Base-by-base conservation (phyloP, 225 moss, liverwort and hornwort genomes). In the Bryum argenteum region DNA sequence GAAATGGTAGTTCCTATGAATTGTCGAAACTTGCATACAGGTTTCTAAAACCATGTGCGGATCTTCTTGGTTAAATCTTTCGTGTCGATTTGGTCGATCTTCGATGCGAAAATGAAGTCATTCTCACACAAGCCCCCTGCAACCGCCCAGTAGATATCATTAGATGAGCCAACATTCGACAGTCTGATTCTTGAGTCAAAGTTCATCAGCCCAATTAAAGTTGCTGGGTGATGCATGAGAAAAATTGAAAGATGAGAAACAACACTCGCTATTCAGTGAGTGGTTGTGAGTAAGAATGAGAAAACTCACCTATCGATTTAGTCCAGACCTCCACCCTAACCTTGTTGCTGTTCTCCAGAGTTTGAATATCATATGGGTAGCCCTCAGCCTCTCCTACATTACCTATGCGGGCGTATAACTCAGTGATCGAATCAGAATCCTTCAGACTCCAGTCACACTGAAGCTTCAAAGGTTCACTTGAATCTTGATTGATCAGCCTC, bases 21-120 rank as follows among this genome's bases (percentile, higher is more conserved):
- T 51, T 40, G 23, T 59, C 22, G n/a, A 54, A 51, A 64, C 43
- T 51, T 51, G 42, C 23, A 12, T 24, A 14, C 16, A 7, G 13
- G 39, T 13, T 59, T 68, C 41, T 77, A 73, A 58, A 77, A 77
- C 82, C 93, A 93, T 63, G 84, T 84, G 55, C 74, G 84, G 21
- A 80, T 82, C 66, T 58, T 93, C 68, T 78, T 83, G 11, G 86
- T 82, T 53, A 91, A 50, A 44, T 93, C 89, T 57, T 82, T 84
- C 3, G 89, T 89, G 45, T 87, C 80, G 52, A 87, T 64, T 66
- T 82, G 80, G 78, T 93, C 93, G 64, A 91, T 62, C 75, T 89
- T 91, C 8, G 90, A 83, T 18, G 89, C 89, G 7, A 67, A 87
- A 64, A 93, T 87, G 81, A 89, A 93, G 84, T 93, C 89, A 48